Evolutionary conservation across 2,329 filamentous ascomycete genomes (phyloP).

Genomic region (Alternaria conjuncta): DNA sequence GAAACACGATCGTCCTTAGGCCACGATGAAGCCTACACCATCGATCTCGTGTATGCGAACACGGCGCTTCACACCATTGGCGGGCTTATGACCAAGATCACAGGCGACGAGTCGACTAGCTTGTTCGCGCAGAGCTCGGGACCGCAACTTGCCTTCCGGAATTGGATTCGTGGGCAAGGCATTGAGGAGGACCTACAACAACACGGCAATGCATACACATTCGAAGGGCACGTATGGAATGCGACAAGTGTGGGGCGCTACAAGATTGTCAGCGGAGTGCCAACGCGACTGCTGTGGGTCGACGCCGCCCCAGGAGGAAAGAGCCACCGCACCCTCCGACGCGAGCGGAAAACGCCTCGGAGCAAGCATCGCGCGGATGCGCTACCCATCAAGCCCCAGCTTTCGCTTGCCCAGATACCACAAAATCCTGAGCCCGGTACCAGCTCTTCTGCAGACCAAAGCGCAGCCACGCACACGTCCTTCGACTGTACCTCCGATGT

Average conservation of each 20-base stretch:
- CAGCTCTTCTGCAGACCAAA: not conserved
- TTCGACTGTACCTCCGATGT: constrained; percentile 24
- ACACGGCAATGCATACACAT: constrained; percentile 28
- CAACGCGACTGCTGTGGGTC: constrained; percentile 14
- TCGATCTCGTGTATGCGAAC: constrained; percentile 36
- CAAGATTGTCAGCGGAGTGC: constrained; percentile 40
- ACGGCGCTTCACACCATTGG: constrained; percentile 23
- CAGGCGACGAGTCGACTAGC: constrained; percentile 17
- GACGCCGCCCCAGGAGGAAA: constrained; percentile 7
- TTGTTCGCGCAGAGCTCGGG: constrained; percentile 22
- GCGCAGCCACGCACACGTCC: constrained; percentile 1
- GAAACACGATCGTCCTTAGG: constrained; percentile 8
- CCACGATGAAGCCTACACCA: constrained; percentile 7
- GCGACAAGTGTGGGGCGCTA: constrained; percentile 28
- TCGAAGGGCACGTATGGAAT: constrained; percentile 37
- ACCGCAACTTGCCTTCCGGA: constrained; percentile 32
- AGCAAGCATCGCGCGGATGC: constrained; percentile 50
- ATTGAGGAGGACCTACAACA: constrained; percentile 15
- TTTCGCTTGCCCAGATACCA: not conserved
- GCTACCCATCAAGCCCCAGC: constrained; percentile 41
- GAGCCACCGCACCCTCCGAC: not conserved
- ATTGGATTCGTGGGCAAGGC: constrained; percentile 30
- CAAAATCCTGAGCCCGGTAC: not conserved
- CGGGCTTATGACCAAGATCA: constrained; percentile 26
- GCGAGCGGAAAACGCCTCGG: constrained; percentile 50